Evolutionary conservation across 345 rosid genomes (phyloP).

Genomic region (Syzygium oleosum): DNA sequence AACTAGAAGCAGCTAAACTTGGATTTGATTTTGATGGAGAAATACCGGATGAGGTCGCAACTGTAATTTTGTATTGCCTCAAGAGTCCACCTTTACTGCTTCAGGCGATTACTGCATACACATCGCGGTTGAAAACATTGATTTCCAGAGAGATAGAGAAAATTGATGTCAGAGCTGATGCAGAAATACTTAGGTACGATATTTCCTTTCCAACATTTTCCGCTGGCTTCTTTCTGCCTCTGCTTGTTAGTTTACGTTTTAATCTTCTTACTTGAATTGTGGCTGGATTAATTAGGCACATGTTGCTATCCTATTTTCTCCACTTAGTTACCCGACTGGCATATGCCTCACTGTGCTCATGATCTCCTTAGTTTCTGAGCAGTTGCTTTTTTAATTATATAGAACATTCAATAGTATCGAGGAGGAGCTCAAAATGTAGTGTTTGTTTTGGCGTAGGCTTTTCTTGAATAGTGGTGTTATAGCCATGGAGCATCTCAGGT

Average conservation of each 20-base stretch:
- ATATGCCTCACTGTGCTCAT: not conserved
- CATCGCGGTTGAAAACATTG: slow-evolving; percentile 50
- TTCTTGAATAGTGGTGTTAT: not conserved
- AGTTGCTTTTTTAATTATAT: not conserved
- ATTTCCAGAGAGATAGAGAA: slow-evolving; percentile 80
- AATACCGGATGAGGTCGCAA: slow-evolving; percentile 64
- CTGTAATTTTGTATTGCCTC: slow-evolving; percentile 50
- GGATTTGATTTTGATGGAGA: slow-evolving; percentile 84
- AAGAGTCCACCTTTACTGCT: slow-evolving; percentile 76
- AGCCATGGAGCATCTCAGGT: not conserved
- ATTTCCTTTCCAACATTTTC: not conserved
- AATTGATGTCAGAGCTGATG: slow-evolving; percentile 89
- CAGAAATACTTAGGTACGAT: slow-evolving; percentile 43
- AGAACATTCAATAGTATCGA: not conserved
- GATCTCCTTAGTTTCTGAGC: not conserved
- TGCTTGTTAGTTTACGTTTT: not conserved
- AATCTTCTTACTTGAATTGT: not conserved
- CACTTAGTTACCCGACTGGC: not conserved
- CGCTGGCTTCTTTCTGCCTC: not conserved
- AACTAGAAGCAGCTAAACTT: slow-evolving; percentile 61
- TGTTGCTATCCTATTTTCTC: not conserved
- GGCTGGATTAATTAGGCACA: not conserved
- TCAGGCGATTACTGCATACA: slow-evolving; percentile 63
- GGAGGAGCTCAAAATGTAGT: not conserved
- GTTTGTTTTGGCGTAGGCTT: not conserved